A percentile compares a stretch with the other conserved stretches of the same genome.
Conservation (phyloP, 257 asterid species). For the Datura wrightii region DNA sequence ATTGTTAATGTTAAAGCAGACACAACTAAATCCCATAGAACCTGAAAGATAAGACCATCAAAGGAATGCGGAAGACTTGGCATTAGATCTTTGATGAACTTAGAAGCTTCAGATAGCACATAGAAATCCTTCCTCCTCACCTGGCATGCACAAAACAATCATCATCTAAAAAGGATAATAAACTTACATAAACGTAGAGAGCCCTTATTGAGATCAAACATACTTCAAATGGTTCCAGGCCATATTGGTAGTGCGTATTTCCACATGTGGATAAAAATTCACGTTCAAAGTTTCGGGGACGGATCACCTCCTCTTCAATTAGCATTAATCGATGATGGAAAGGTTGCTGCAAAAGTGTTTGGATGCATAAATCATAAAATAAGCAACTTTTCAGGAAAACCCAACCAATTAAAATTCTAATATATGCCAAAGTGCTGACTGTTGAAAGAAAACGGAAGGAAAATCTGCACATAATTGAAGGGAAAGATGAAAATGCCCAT, state of each 20-base stretch:
- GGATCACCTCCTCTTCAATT: constrained; percentile 37
- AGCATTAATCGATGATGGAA: constrained; percentile 30
- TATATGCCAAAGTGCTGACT: constrained; percentile 12
- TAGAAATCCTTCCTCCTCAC: constrained; percentile 37
- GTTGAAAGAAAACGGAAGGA: neutral
- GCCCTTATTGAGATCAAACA: constrained; percentile 13
- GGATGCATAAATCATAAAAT: constrained; percentile 10
- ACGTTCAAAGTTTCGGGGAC: constrained; percentile 33
- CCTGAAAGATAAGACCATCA: constrained; percentile 36
- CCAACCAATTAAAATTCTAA: constrained; percentile 15
- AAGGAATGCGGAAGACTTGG: constrained; percentile 30
- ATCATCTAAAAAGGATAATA: neutral
- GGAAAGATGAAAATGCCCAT: constrained; percentile 22
- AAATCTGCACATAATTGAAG: neutral
- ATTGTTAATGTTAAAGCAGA: constrained; percentile 24
- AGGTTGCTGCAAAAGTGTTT: constrained; percentile 34
- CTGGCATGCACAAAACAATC: constrained; percentile 25
- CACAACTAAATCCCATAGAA: constrained; percentile 20
- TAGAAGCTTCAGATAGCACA: constrained; percentile 31
- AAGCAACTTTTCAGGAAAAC: constrained; percentile 12
- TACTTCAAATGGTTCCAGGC: constrained; percentile 34
- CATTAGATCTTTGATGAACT: constrained; percentile 27
- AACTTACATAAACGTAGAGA: neutral
- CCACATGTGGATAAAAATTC: constrained; percentile 23
- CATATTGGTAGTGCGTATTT: constrained; percentile 33